These are phyloP conservation scores for Henckelia pumila DNA, from an alignment of 257 asterid genomes.

Conservation along the genomic window DNA sequence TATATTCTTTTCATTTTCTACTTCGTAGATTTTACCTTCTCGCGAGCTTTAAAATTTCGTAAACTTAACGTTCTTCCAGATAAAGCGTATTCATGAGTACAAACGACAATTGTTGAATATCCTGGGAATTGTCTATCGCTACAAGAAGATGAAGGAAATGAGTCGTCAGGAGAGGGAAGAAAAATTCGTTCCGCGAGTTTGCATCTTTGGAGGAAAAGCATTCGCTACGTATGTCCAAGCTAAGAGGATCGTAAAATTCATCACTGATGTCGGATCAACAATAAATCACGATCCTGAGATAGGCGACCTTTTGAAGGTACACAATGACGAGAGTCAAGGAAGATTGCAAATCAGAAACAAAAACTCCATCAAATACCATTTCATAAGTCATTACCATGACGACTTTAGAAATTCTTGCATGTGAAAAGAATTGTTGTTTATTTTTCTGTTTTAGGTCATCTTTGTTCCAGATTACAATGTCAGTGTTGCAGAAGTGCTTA, in stretches of 20 bases:
- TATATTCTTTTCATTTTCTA: not conserved
- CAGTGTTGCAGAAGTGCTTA: conserved; percentile 62
- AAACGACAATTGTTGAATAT: conserved; percentile 55
- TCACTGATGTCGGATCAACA: conserved; percentile 55
- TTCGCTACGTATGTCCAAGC: conserved; percentile 60
- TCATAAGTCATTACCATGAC: not conserved
- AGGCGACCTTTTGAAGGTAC: conserved; percentile 61
- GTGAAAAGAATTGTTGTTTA: conserved; percentile 1
- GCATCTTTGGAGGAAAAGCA: conserved; percentile 66
- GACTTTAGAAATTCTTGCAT: not conserved
- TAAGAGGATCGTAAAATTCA: conserved; percentile 59
- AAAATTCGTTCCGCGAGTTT: conserved; percentile 51
- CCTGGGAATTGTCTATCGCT: conserved; percentile 52
- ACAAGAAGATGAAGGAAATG: conserved; percentile 64
- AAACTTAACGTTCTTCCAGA: conserved; percentile 24
- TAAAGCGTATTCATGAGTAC: conserved; percentile 64
- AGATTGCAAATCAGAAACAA: not conserved
- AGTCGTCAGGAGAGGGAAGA: conserved; percentile 42
- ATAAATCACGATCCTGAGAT: conserved; percentile 57
- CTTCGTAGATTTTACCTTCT: not conserved
- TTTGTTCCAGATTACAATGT: conserved; percentile 70
- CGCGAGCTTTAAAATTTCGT: not conserved
- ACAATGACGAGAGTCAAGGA: not conserved
- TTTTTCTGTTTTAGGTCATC: conserved; percentile 35
- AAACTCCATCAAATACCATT: not conserved